phyloP scores from a whole-genome alignment of 2,329 filamentous ascomycete species.

The Thielaviopsis populi region DNA sequence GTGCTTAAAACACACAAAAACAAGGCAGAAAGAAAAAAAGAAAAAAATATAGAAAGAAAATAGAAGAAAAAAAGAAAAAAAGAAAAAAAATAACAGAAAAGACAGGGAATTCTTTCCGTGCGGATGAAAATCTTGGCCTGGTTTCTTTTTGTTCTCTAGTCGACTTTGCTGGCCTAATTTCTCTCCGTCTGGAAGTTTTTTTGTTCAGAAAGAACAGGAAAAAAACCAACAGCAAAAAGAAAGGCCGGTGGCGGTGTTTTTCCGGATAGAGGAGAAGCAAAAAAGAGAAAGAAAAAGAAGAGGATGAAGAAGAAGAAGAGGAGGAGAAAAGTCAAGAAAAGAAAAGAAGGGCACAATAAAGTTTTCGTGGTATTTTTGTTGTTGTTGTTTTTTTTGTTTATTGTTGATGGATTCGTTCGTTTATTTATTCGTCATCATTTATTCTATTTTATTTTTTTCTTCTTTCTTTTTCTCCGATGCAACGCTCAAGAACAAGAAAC shows the following conservation, averaged over 20 bases:
- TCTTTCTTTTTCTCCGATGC: not conserved
- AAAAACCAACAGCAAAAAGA: not conserved
- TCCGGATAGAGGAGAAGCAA: not conserved
- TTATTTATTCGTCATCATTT: too few species aligned
- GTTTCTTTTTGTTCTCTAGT: too few species aligned
- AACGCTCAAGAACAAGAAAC: not conserved
- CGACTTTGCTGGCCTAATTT: too few species aligned
- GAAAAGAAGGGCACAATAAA: not conserved
- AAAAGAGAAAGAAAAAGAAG: not conserved
- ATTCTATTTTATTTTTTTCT: not conserved
- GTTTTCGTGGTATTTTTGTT: not conserved
- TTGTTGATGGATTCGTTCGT: too few species aligned
- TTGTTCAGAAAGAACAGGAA: too few species aligned
- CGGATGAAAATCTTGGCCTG: too few species aligned
- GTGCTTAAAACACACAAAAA: not conserved
- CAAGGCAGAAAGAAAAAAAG: not conserved
- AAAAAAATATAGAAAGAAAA: not conserved
- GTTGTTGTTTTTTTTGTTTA: not conserved
- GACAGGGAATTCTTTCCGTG: too few species aligned
- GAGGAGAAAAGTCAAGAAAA: not conserved
- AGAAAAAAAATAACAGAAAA: not conserved
- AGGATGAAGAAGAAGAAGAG: not conserved
- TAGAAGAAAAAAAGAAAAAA: not conserved
- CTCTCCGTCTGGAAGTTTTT: too few species aligned
- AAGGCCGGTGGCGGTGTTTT: not conserved